A percentile compares a stretch with the other conserved stretches of the same genome.
Conservation (phyloP, 495 filamentous ascomycete genomes). For the Sporormia fimetaria region DNA sequence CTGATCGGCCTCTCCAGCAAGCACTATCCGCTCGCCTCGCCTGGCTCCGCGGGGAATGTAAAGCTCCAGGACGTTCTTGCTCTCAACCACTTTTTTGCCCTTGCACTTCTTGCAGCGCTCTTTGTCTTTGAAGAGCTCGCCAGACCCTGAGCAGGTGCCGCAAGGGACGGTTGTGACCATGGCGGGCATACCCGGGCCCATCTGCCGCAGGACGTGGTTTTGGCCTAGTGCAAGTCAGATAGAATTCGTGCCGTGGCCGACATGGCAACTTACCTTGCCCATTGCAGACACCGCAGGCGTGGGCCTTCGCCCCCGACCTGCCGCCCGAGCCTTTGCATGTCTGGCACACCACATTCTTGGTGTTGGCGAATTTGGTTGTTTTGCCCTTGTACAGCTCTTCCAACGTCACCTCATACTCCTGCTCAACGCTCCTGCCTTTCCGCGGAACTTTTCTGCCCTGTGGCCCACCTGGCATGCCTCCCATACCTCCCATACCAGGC, state of each 20-base stretch:
- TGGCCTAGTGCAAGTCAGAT: slow-evolving; percentile 36
- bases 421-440: slow-evolving; percentile 72
- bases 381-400: slow-evolving; percentile 98
- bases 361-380: slow-evolving; percentile 88
- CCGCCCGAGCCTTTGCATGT: slow-evolving; percentile 82
- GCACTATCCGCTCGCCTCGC: slow-evolving; percentile 77
- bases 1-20: slow-evolving; percentile 93
- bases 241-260: neutral
- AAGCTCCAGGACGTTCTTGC: slow-evolving; percentile 87
- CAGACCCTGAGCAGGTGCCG: slow-evolving; percentile 66
- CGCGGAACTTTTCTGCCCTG: slow-evolving; percentile 47
- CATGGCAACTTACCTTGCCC: slow-evolving; percentile 45
- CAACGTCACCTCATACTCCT: slow-evolving; percentile 76
- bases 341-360: slow-evolving; percentile 80
- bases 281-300: slow-evolving; percentile 71
- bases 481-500: slow-evolving; percentile 43
- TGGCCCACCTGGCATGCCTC: slow-evolving; percentile 44
- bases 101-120: slow-evolving; percentile 98
- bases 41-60: slow-evolving; percentile 86
- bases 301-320: slow-evolving; percentile 80
- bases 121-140: slow-evolving; percentile 79
- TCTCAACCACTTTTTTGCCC: slow-evolving; percentile 65
- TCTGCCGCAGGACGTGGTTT: slow-evolving; percentile 57
- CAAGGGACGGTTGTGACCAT: slow-evolving; percentile 64
- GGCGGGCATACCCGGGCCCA: slow-evolving; percentile 73